These are phyloP conservation scores for Tillandsia fasciculata DNA, from an alignment of 176 grass and related monocot genomes.

Conservation along the genomic window DNA sequence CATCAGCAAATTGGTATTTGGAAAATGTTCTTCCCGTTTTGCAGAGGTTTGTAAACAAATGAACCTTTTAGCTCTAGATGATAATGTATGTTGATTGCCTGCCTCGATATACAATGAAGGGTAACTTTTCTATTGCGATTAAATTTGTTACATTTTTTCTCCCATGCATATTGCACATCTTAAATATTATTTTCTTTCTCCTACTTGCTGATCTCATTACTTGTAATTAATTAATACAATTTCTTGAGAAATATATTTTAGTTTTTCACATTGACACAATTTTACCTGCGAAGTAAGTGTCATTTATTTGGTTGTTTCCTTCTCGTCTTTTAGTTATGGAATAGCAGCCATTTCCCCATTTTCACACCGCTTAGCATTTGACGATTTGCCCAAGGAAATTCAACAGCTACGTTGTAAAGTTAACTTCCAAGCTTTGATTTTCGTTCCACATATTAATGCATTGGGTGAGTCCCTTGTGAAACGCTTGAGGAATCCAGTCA, in stretches of 20 bases:
- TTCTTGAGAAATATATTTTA: neutral
- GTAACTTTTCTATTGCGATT: neutral
- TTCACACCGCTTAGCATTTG: conserved; percentile 88
- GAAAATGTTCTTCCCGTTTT: conserved; percentile 85
- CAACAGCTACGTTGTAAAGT: conserved; percentile 75
- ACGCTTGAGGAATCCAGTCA: conserved; percentile 42
- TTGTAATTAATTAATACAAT: neutral
- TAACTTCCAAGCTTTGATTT: conserved; percentile 80
- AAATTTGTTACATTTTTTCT: neutral
- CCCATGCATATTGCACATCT: neutral
- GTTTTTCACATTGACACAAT: neutral
- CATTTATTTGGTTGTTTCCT: conserved; percentile 19
- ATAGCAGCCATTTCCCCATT: conserved; percentile 82
- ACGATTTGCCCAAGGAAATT: conserved; percentile 58
- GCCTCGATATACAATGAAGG: neutral
- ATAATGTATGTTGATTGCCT: neutral
- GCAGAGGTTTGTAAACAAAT: conserved; percentile 49
- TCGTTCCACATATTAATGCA: conserved; percentile 63
- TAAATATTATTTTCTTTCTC: neutral
- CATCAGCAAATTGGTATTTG: conserved; percentile 81
- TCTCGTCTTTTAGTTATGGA: conserved; percentile 54
- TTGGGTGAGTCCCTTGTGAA: conserved; percentile 55
- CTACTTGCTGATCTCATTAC: neutral
- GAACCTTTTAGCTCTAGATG: neutral
- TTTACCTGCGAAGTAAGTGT: neutral